Conservation (phyloP, 768 basidiomycete species). For the Lentinula boryana region DNA sequence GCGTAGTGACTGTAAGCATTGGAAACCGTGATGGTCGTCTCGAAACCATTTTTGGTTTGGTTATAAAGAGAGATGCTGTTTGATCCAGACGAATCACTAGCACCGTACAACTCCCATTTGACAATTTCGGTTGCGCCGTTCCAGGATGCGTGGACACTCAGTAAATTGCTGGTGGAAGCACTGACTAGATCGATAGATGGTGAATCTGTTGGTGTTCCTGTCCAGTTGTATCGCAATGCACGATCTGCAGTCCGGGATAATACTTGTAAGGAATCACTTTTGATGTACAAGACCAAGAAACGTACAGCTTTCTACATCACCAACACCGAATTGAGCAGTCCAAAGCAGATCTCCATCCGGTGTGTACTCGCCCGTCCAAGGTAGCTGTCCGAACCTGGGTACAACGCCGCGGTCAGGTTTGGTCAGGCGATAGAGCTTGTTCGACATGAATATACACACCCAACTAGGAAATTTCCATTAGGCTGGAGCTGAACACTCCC, state of each 20-base stretch:
- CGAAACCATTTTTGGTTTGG: slow-evolving; percentile 10
- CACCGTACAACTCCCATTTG: slow-evolving; percentile 9
- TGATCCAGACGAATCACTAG: background rate
- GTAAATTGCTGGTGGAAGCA: background rate
- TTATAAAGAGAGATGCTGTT: background rate
- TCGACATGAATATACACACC: background rate
- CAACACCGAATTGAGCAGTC: slow-evolving; percentile 5
- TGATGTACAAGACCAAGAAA: background rate
- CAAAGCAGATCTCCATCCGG: background rate
- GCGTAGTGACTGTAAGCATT: background rate
- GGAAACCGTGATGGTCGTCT: slow-evolving; percentile 9
- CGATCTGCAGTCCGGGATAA: background rate
- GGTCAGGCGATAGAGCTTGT: background rate
- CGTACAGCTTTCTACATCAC: slow-evolving; percentile 4
- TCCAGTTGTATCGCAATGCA: slow-evolving; percentile 6
- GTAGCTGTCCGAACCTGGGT: background rate
- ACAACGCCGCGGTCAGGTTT: background rate
- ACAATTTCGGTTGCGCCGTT: slow-evolving; percentile 14
- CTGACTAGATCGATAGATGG: slow-evolving; percentile 5
- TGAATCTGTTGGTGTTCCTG: slow-evolving; percentile 10
- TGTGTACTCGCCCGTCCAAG: slow-evolving; percentile 1
- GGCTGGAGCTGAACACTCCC: slow-evolving; percentile 6
- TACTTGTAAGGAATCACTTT: background rate
- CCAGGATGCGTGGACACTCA: slow-evolving; percentile 12
- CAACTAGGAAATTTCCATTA: slow-evolving; percentile 1